Base-by-base conservation (phyloP, 768 basidiomycete genomes). In the Suillus tomentosus region DNA sequence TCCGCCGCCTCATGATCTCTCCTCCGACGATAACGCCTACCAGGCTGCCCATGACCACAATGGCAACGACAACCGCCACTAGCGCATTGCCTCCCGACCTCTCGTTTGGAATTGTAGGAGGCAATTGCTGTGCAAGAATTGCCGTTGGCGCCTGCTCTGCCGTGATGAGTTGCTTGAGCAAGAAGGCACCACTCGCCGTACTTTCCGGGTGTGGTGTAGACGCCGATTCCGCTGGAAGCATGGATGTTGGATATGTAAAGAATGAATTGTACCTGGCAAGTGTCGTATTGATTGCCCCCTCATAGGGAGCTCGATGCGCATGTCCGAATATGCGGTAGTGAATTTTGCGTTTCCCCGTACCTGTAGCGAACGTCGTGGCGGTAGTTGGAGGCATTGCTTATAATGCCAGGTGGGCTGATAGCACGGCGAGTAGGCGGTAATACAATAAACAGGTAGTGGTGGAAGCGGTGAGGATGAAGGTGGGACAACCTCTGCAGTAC, bases 31-130 rank as follows among this genome's bases (percentile, higher is more conserved):
- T 51, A 62, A 75, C 42, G 39, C 74, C 69, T 11, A 75, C 36
- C 17, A 75, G 67, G 19, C 71, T 68, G 2, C 73, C 73, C 39
- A 76, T 19, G 56, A 77, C n/a, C 43, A 77, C 67, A 37, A 74
- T 54, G 45, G 66, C 27, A 13, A 77, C 67, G 31, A 68, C 54
- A 36, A 68, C 57, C 3, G 68, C 74, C 7, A 66, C 73, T 45
- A 64, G 59, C 60, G 71, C 61, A 48, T 71, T 71, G 34, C 69
- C 76, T 13, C 69, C 17, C 7, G 27, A 27, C 17, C 34, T 59
- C 11, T 62, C 58, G 34, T 58, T 36, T 2, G 61, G 22, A 17
- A 39, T 17, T 10, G 39, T 40, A 24, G 39, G 15, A 57, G 39
- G 39, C 24, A 24, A 14, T 40, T 59, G 43, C 31, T 40, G 60